Base-by-base conservation (phyloP, 2,329 filamentous ascomycete genomes). In the Cyphellophora attinorum region DNA sequence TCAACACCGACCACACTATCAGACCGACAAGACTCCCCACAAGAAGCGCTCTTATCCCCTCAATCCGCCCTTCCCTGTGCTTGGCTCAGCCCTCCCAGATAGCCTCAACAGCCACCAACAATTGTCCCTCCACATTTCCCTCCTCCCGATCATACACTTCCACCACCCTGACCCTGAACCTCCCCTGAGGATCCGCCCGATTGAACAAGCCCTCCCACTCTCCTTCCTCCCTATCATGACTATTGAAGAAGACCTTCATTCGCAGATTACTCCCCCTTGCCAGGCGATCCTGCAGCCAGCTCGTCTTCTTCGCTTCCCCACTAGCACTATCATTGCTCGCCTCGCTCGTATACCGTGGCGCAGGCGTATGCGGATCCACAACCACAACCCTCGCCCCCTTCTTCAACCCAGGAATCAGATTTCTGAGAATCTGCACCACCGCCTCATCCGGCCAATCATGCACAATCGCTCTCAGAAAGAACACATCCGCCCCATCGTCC, bases 361-460 rank as follows among this genome's bases (percentile, higher is more conserved):
- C 21, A 8, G 21, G 21, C n/a, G 21, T 25, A 25, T 25, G 21
- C 21, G 21, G 21, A 25, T 62, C 59, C 12, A 57, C 54, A 27
- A 62, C 53, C 11, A 65, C 42, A 27, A 78, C 50, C 31, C 64
- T 57, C 8, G 70, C 62, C 12, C 74, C 65, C 2, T 68, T 64
- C 52, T 76, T 70, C 33, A 77, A 53, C 19, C 72, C 65, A 2
- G 72, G 71, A 2, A 73, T 54, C 6, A 77, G 57, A 13, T 62
- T 64, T 40, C 60, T 59, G 23, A 70, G 54, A 25, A 76, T 67
- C 29, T 60, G 58, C 29, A 67, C 48, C 3, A 64, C 63, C 35
- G 72, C 68, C 3, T 63, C 62, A 11, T 72, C 72, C 0, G 72
- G 67, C 57, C 74, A 74, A 55, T 79, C 75, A 50, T 79, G 73